These are phyloP conservation scores for Acanthamoeba royreba DNA, from an alignment of 208 protist genomes.

Conservation along the genomic window DNA sequence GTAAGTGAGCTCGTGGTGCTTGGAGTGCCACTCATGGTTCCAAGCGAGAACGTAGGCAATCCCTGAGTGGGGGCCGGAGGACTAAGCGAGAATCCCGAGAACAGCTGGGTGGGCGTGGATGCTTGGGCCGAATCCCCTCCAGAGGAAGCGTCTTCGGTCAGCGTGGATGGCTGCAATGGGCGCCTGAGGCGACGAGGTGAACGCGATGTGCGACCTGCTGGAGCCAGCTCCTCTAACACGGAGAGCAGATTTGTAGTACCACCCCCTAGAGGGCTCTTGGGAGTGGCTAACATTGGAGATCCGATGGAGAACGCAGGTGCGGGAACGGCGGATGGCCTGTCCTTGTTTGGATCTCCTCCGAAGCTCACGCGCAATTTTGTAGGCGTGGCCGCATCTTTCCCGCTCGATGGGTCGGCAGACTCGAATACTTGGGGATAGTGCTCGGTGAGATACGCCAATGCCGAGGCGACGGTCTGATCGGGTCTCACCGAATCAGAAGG, in stretches of 20 bases:
- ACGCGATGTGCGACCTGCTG: not conserved
- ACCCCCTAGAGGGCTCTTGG: not conserved
- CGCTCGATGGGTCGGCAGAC: not conserved
- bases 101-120: no score
- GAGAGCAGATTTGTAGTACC: not conserved
- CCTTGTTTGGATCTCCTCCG: no score
- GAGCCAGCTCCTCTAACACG: not conserved
- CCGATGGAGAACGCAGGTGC: no score
- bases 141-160: not conserved
- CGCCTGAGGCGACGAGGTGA: not conserved
- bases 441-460: not conserved
- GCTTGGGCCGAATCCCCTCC: no score
- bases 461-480: not conserved
- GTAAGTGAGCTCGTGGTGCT: no score
- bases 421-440: not conserved
- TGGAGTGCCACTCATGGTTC: no score
- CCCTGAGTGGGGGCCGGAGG: no score
- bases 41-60: no score
- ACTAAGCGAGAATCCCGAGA: no score
- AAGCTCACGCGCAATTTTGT: not conserved
- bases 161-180: not conserved
- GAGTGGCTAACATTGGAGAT: not conserved
- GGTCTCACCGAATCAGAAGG: not conserved
- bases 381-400: not conserved
- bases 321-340: not conserved